phyloP scores from a whole-genome alignment of 129 eudicot species.

The Mikania micrantha region DNA sequence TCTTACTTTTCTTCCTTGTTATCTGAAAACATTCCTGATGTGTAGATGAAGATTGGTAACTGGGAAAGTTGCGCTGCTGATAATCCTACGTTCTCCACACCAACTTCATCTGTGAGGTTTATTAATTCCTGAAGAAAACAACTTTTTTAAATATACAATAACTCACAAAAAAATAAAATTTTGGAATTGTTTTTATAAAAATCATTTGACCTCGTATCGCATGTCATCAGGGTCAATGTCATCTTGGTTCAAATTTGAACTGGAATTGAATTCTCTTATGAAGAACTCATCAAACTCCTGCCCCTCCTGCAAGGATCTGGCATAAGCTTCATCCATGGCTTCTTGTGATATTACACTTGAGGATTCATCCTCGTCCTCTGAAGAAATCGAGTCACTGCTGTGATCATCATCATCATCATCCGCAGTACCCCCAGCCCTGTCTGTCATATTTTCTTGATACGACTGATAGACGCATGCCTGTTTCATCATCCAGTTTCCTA shows the following conservation, averaged over 20 bases:
- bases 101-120: slow-evolving; percentile 58
- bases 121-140: slow-evolving; percentile 74
- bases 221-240: slow-evolving; percentile 66
- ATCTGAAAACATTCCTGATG: slow-evolving; percentile 53
- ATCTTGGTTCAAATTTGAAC: slow-evolving; percentile 40
- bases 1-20: slow-evolving; percentile 45
- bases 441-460: slow-evolving; percentile 36
- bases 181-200: too few species aligned
- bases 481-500: slow-evolving; percentile 2
- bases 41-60: slow-evolving; percentile 63
- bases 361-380: slow-evolving; percentile 41
- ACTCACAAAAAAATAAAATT: too few species aligned
- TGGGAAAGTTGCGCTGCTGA: slow-evolving; percentile 40
- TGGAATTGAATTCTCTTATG: slow-evolving; percentile 32
- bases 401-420: neutral
- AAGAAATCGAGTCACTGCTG: slow-evolving; percentile 22
- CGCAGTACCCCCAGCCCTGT: neutral
- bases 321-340: slow-evolving; percentile 75
- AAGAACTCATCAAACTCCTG: slow-evolving; percentile 47
- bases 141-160: too few species aligned
- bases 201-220: slow-evolving; percentile 59
- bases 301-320: slow-evolving; percentile 75
- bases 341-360: slow-evolving; percentile 35
- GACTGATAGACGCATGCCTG: slow-evolving; percentile 70
- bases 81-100: slow-evolving; percentile 57